These are phyloP conservation scores for Malus hybrid DNA, from an alignment of 331 rosid species.

Conservation along the genomic window DNA sequence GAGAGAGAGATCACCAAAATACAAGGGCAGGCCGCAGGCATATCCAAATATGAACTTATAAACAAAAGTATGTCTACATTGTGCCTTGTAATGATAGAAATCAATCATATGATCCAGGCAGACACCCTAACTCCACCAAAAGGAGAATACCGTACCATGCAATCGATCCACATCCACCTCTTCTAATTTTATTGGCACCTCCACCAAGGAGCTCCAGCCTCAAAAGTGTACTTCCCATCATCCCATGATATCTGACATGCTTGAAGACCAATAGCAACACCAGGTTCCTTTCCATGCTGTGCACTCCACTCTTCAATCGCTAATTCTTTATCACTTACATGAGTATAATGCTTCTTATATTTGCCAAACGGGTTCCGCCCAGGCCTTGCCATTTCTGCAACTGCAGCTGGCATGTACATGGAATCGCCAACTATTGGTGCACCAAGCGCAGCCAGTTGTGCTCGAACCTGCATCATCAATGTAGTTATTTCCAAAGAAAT, in stretches of 20 bases:
- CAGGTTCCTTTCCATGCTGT: slow-evolving; percentile 82
- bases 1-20: no score
- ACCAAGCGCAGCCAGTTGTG: slow-evolving; percentile 6
- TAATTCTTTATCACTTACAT: slow-evolving; percentile 48
- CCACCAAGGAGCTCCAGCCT: no score
- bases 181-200: no score
- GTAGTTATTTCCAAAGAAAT: slow-evolving; percentile 10
- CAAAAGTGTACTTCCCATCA: no score
- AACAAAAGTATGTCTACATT: no score
- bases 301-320: slow-evolving; percentile 51
- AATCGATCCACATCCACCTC: no score
- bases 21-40: no score
- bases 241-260: slow-evolving; percentile 40
- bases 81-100: no score
- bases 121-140: no score
- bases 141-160: no score
- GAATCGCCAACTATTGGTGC: slow-evolving; percentile 94
- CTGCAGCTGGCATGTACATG: slow-evolving; percentile 82
- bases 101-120: no score
- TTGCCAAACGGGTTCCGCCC: slow-evolving; percentile 70
- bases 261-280: slow-evolving; percentile 80
- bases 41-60: no score
- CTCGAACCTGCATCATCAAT: slow-evolving; percentile 70
- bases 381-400: slow-evolving; percentile 65
- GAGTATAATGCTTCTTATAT: slow-evolving; percentile 42